Percentiles rank a stretch among this genome's conserved stretches.
These are phyloP conservation scores for Dendrobium nobile DNA, from an alignment of 106 monocot species.

Conservation along the genomic window DNA sequence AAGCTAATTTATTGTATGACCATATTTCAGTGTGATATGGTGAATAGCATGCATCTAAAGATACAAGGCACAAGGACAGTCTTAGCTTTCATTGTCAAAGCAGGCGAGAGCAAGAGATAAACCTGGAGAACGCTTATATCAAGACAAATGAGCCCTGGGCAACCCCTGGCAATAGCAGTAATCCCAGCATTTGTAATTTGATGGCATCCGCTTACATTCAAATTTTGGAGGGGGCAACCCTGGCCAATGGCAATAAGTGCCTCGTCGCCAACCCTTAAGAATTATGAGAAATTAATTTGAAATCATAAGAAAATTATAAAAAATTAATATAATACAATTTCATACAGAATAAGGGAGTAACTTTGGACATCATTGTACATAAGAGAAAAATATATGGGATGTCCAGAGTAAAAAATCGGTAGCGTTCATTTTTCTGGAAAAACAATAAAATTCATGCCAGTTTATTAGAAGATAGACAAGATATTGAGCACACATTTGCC, in stretches of 20 bases:
- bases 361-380: background rate
- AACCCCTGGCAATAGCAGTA: slow-evolving; percentile 78
- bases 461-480: background rate
- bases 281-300: background rate
- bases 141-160: slow-evolving; percentile 58
- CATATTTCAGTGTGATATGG: too few relatives aligned
- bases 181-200: slow-evolving; percentile 66
- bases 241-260: slow-evolving; percentile 25
- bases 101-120: slow-evolving; percentile 5
- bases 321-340: background rate
- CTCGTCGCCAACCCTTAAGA: slow-evolving; percentile 30
- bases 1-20: background rate
- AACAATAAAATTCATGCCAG: too few relatives aligned
- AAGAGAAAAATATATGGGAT: background rate
- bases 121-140: slow-evolving; percentile 93
- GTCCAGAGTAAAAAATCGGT: background rate
- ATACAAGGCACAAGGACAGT: slow-evolving; percentile 9
- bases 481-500: background rate
- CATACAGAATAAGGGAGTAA: background rate
- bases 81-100: too few relatives aligned
- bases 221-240: slow-evolving; percentile 47
- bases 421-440: background rate
- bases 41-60: too few relatives aligned
- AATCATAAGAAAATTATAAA: background rate
- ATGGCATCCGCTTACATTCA: slow-evolving; percentile 85